These are phyloP conservation scores for Brettanomyces naardenensis DNA, from an alignment of 805 yeast species.

Conservation along the genomic window DNA sequence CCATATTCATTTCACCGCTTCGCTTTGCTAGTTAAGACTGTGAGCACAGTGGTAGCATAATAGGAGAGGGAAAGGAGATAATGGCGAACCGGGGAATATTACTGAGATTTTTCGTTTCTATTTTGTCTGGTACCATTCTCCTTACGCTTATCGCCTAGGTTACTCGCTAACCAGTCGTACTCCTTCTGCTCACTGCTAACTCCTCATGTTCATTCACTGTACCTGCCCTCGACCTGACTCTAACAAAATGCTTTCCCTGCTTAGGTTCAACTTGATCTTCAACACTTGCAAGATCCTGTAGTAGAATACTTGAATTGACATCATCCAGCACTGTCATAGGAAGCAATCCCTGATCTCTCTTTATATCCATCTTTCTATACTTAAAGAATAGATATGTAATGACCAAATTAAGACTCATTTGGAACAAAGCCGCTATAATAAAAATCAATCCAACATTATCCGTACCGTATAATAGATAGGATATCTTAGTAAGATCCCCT, in stretches of 20 bases:
- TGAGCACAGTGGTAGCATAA: too few relatives aligned
- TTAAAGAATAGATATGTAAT: constrained; percentile 68
- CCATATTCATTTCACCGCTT: background rate
- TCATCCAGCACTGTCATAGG: too few relatives aligned
- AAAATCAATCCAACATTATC: constrained; percentile 58
- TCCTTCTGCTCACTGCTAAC: background rate
- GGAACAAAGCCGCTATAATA: constrained; percentile 66
- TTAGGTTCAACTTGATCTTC: too few relatives aligned
- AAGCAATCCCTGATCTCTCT: constrained; percentile 1
- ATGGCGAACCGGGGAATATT: too few relatives aligned
- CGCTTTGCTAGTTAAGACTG: too few relatives aligned
- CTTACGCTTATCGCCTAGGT: background rate
- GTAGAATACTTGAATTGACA: too few relatives aligned
- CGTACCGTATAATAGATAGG: constrained; percentile 71
- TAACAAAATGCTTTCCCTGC: background rate
- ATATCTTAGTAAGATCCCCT: constrained; percentile 76
- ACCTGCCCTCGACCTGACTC: constrained; percentile 15
- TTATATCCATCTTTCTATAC: constrained; percentile 33
- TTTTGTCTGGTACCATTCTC: too few relatives aligned
- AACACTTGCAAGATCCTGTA: too few relatives aligned
- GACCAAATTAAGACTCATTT: constrained; percentile 64
- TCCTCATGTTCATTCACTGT: constrained; percentile 16
- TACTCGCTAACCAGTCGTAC: too few relatives aligned
- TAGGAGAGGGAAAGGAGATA: too few relatives aligned
- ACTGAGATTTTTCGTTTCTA: too few relatives aligned